Percentiles rank a stretch among this genome's conserved stretches.
Conservation (phyloP, 768 basidiomycete genomes). For the Multifurca ochricompacta region DNA sequence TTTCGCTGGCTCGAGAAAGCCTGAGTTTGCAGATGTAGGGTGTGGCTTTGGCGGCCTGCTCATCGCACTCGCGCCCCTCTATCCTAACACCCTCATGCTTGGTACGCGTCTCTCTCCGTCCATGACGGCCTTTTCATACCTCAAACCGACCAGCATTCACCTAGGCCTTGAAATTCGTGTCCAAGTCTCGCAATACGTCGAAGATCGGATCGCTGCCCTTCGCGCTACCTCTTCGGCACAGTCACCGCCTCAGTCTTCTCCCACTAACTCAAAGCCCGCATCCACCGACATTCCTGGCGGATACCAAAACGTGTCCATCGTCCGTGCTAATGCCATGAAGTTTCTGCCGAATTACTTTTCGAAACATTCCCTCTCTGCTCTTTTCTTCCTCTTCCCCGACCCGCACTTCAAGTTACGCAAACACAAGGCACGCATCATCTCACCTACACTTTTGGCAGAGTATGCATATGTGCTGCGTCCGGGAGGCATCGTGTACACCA, state of each 20-base stretch:
- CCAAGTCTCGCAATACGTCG: conserved; percentile 93
- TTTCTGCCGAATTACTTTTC: conserved; percentile 94
- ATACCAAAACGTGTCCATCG: conserved; percentile 86
- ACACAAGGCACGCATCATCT: conserved; percentile 98
- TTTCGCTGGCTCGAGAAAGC: conserved; percentile 48
- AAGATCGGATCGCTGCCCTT: conserved; percentile 88
- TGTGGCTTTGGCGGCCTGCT: conserved; percentile 97
- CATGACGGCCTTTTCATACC: not conserved
- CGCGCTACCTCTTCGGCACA: conserved; percentile 47
- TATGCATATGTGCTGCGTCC: conserved; percentile 90
- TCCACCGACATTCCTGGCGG: conserved; percentile 29
- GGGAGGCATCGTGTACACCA: conserved; percentile 96
- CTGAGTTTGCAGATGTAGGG: conserved; percentile 95
- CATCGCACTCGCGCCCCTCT: conserved; percentile 80
- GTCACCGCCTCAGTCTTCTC: conserved; percentile 13
- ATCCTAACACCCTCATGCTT: conserved; percentile 88
- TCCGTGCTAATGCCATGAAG: conserved; percentile 97
- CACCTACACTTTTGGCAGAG: conserved; percentile 93
- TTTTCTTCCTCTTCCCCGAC: conserved; percentile 99
- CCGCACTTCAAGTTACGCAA: conserved; percentile 98
- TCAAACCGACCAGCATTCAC: not conserved
- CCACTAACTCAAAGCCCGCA: conserved; percentile 20
- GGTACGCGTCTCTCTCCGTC: conserved; percentile 45
- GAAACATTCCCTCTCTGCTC: conserved; percentile 81
- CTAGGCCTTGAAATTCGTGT: conserved; percentile 95